Evolutionary conservation across 768 basidiomycete genomes (phyloP).

Genomic region (Tylopilus felleus): DNA sequence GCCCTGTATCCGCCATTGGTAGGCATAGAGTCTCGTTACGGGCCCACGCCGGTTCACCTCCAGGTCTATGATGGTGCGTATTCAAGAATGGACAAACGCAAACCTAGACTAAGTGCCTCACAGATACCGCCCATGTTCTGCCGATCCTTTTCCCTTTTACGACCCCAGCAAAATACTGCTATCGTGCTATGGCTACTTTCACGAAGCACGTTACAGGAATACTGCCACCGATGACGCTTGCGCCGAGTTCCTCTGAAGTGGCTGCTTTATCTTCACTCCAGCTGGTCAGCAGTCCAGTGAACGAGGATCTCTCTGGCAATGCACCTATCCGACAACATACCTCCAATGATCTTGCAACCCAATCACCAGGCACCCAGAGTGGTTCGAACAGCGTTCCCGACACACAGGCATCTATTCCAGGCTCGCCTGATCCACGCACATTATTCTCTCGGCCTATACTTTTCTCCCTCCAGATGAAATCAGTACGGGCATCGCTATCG

Average conservation of each 20-base stretch:
- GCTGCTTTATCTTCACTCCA: not conserved
- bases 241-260: constrained; percentile 11
- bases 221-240: constrained; percentile 11
- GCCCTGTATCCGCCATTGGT: constrained; percentile 54
- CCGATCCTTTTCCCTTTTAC: constrained; percentile 75
- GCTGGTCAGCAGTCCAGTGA: constrained; percentile 1
- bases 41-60: constrained; percentile 82
- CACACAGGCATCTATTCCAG: not conserved
- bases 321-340: not conserved
- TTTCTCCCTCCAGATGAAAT: constrained; percentile 16
- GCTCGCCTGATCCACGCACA: constrained; percentile 1
- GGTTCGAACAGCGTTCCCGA: not conserved
- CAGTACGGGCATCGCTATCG: constrained; percentile 6
- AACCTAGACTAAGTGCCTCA: constrained; percentile 2
- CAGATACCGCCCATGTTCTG: constrained; percentile 70
- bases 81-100: constrained; percentile 20
- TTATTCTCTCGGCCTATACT: constrained; percentile 14
- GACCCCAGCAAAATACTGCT: constrained; percentile 76
- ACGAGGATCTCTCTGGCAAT: not conserved
- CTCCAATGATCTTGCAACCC: not conserved
- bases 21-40: constrained; percentile 49
- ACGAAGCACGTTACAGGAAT: constrained; percentile 61
- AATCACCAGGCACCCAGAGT: not conserved
- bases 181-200: constrained; percentile 72
- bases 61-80: constrained; percentile 83